Conservation (phyloP, 2,329 filamentous ascomycete genomes). For the Aureobasidium leucospermi region DNA sequence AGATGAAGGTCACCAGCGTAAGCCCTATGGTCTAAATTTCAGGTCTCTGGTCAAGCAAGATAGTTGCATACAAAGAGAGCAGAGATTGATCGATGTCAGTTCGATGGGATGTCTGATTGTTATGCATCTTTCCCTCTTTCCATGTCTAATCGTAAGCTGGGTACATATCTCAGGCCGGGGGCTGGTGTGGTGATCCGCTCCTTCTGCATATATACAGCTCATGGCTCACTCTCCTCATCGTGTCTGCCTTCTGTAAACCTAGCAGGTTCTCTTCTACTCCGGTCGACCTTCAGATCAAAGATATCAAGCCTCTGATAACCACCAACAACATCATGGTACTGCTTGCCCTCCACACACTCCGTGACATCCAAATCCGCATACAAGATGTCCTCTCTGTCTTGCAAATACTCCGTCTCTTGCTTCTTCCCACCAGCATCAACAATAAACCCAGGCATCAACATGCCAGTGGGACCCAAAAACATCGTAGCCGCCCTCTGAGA, state of each 20-base stretch:
- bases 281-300: slow-evolving; percentile 45
- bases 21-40: too few species aligned
- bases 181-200: too few species aligned
- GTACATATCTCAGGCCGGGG: too few species aligned
- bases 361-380: slow-evolving; percentile 47
- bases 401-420: slow-evolving; percentile 31
- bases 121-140: too few species aligned
- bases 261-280: slow-evolving; percentile 31
- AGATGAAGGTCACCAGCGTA: too few species aligned
- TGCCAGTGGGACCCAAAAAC: slow-evolving; percentile 47
- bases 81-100: too few species aligned
- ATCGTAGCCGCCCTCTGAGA: slow-evolving; percentile 41
- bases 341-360: slow-evolving; percentile 48
- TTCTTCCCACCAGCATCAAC: slow-evolving; percentile 22
- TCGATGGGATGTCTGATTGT: too few species aligned
- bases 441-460: slow-evolving; percentile 32
- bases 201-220: background rate
- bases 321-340: slow-evolving; percentile 50
- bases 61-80: too few species aligned
- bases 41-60: too few species aligned
- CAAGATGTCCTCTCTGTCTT: slow-evolving; percentile 41
- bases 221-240: background rate
- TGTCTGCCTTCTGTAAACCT: slow-evolving; percentile 19
- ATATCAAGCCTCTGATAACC: slow-evolving; percentile 50
- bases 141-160: too few species aligned